Base-by-base conservation (phyloP, 1,284 basidiomycete species). In the Gymnopus androsaceus region DNA sequence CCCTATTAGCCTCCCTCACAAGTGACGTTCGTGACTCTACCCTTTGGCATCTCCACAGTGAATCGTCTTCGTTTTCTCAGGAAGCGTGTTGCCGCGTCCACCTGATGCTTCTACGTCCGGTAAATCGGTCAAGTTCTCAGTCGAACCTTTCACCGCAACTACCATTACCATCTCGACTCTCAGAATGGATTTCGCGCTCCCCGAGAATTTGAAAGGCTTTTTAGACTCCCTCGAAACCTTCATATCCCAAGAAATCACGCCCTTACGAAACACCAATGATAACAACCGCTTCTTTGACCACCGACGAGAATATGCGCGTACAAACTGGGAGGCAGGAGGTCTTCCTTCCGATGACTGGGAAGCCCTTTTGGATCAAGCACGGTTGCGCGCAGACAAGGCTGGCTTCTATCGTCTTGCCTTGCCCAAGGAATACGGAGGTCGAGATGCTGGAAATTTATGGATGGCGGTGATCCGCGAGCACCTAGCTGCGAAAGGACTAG, bases 241-340 rank as follows among this genome's bases (percentile, higher is more conserved):
- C 33, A 56, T 56, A 14, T 47, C 37, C 25, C 47, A 40, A 8
- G 48, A 56, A 33, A 56, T 56, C 23, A 25, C 31, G 5, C 55
- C 55, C 8, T 45, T 56, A 15, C 55, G 51, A 28, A 17, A 51
- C 21, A 14, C 19, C 34, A 42, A 56, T 40, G 55, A 56, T 42
- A 56, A 56, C 40, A 51, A 50, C 15, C 55, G 55, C 15, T 56
- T 56, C 33, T 56, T 56, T 30, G 55, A 56, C 48, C 55, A 56
- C n/a, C 55, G 55, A 25, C 55, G 55, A 7, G 55, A 56, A 36
- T 44, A 51, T 19, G 27, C 55, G 5, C 55, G 55, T 19, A 56
- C 55, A 4, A 49, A 56, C 31, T 56, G 46, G 46, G 40, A 56
- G 15, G 48, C 38, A 6, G 48, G 48, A 15, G 55, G 55, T 42